Evolutionary conservation across 116 monocot genomes (phyloP).

Genomic region (Cymodocea nodosa): DNA sequence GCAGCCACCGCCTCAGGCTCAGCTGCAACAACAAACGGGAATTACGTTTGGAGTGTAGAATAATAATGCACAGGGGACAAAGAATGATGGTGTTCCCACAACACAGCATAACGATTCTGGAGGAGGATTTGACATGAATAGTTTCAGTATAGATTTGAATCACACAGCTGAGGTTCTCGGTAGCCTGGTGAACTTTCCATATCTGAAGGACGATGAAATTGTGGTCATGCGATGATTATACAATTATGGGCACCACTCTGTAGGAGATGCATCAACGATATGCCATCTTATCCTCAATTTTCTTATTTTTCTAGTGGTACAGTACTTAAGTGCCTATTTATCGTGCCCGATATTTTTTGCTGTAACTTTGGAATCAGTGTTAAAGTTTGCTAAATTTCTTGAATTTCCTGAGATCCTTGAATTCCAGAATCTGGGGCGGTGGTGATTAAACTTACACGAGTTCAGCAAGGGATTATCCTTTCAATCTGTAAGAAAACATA

Average conservation of each 20-base stretch:
- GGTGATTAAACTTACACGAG: no score
- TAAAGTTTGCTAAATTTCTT: no score
- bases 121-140: conserved; percentile 13
- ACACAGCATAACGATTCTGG: conserved; percentile 1
- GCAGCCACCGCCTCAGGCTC: neutral
- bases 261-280: neutral
- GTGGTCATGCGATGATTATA: conserved; percentile 3
- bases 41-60: neutral
- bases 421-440: no score
- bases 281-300: neutral
- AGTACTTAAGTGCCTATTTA: neutral
- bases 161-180: conserved; percentile 28
- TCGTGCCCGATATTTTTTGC: no score
- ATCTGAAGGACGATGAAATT: conserved; percentile 12
- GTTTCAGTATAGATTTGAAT: conserved; percentile 26
- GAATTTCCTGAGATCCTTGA: no score
- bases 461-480: no score
- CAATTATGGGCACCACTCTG: neutral
- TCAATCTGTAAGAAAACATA: no score
- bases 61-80: neutral
- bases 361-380: no score
- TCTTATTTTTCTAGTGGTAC: neutral
- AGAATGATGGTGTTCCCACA: neutral
- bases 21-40: neutral
- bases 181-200: conserved; percentile 30